Evolutionary conservation across 345 rosid species (phyloP).

Genomic region (Rhizophora apiculata): DNA sequence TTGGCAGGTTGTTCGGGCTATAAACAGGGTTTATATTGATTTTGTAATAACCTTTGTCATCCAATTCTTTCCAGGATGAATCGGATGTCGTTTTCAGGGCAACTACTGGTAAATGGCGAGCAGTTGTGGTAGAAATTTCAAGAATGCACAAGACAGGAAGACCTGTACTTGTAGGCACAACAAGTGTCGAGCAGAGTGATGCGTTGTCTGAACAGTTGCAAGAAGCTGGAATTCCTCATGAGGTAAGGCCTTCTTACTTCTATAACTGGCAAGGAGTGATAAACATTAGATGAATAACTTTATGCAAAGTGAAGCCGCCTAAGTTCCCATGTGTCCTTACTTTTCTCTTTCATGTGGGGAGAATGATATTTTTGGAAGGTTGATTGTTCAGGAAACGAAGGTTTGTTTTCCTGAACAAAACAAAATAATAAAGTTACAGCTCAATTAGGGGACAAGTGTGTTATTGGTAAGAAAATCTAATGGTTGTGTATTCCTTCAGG

Average conservation of each 20-base stretch:
- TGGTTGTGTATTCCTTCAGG: slow-evolving; percentile 42
- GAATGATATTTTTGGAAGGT: not conserved
- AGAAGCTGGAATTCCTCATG: slow-evolving; percentile 87
- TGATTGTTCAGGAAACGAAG: not conserved
- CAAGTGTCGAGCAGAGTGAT: slow-evolving; percentile 99
- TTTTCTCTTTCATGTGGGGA: not conserved
- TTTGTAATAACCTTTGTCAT: slow-evolving; percentile 4
- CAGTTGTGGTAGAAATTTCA: slow-evolving; percentile 92
- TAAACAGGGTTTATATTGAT: not conserved
- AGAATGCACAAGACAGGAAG: slow-evolving; percentile 92
- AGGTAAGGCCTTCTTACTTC: slow-evolving; percentile 45
- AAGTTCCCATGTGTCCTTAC: not conserved
- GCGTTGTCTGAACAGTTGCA: slow-evolving; percentile 71
- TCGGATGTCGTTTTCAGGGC: slow-evolving; percentile 97
- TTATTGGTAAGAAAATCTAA: slow-evolving; percentile 10
- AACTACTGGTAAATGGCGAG: slow-evolving; percentile 84
- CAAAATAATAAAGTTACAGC: not conserved
- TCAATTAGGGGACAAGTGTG: not conserved
- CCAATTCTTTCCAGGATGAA: slow-evolving; percentile 67
- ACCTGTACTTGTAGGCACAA: slow-evolving; percentile 96
- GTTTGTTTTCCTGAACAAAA: not conserved
- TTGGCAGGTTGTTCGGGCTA: not conserved
- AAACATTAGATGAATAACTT: not conserved
- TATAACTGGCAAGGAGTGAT: not conserved
- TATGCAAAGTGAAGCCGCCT: not conserved